These are phyloP conservation scores for Fusarium citri DNA, from an alignment of 2,329 filamentous ascomycete genomes.

Conservation along the genomic window DNA sequence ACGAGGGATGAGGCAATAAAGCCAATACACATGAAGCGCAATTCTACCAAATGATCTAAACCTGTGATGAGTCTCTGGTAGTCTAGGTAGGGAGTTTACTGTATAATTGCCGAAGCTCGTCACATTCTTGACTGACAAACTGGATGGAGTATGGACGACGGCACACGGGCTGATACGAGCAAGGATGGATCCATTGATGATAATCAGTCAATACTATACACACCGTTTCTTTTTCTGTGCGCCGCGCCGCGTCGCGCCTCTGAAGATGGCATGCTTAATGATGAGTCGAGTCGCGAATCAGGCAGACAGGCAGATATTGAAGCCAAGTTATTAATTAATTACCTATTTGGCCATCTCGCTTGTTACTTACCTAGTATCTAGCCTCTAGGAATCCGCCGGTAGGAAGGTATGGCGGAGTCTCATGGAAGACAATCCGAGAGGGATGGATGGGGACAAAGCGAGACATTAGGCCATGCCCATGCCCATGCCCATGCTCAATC, in stretches of 20 bases:
- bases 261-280: slow-evolving; percentile 29
- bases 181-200: slow-evolving; percentile 7
- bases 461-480: slow-evolving; percentile 20
- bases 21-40: slow-evolving; percentile 18
- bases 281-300: slow-evolving; percentile 34
- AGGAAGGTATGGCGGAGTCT: slow-evolving; percentile 6
- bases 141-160: neutral
- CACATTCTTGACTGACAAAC: slow-evolving; percentile 28
- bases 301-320: slow-evolving; percentile 15
- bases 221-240: slow-evolving; percentile 44
- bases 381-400: slow-evolving; percentile 2
- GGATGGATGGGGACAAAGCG: slow-evolving; percentile 5
- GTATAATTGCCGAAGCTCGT: slow-evolving; percentile 30
- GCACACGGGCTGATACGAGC: slow-evolving; percentile 15
- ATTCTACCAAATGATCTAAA: slow-evolving; percentile 2
- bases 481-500: slow-evolving; percentile 6
- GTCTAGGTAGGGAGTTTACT: neutral
- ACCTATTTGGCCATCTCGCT: slow-evolving; percentile 33
- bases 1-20: slow-evolving; percentile 34
- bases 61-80: slow-evolving; percentile 1
- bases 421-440: slow-evolving; percentile 14
- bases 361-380: slow-evolving; percentile 22
- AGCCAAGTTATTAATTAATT: slow-evolving; percentile 2
- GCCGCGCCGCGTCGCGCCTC: slow-evolving; percentile 18
- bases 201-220: slow-evolving; percentile 24